Evolutionary conservation across 2,329 filamentous ascomycete species (phyloP), one percentile per base, ranked within the genome.

Genomic region (Emergomyces pasteurianus): DNA sequence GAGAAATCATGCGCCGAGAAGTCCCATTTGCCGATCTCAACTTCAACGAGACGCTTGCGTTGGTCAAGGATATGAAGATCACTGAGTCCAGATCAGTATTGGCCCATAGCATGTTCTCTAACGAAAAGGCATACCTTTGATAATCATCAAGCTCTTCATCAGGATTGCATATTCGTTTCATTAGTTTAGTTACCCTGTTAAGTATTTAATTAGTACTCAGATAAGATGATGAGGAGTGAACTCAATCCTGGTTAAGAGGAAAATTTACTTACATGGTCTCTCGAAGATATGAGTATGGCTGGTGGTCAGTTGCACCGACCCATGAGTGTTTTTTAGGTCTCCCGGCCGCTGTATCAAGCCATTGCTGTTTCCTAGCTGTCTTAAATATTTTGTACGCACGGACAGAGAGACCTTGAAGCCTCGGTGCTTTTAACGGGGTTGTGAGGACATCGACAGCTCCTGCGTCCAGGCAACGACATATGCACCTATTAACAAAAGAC

Each of bases 1-100:
- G 84, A 85, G 68, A 92, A 95, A 21, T 90, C 85, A 70, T 96
- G 92, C 2, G 92, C 92, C 50, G 87, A 92, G 70, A 97, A 99
- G 59, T 85, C 80, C 92, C 94, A 97, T 56, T 81, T 81, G 23
- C 87, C 88, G 43, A 96, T 80, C 21, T 86, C 86, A 9, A 81
- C 73, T 62, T 85, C 85, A 61, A 97, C 84, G 52, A 82, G 76
- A 46, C 79, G 77, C 67, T 85, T 84, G 42, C 88, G 84, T 61
- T 88, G 82, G 9, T 83, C 75, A 12, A 84, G 79, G 21, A 96
- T 81, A 54, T 83, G 80, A 64, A 95, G 81, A 66, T 89, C 82
- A 42, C 82, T 82, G 42, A 63, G 40, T 65, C 62, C 60, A 68
- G 62, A 16, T 43, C 63, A 43, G 60, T 36, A 34, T 53, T 10